Evolutionary conservation across 768 basidiomycete species (phyloP), one percentile per base, ranked within the genome.

Genomic region (Lactarius deliciosus): DNA sequence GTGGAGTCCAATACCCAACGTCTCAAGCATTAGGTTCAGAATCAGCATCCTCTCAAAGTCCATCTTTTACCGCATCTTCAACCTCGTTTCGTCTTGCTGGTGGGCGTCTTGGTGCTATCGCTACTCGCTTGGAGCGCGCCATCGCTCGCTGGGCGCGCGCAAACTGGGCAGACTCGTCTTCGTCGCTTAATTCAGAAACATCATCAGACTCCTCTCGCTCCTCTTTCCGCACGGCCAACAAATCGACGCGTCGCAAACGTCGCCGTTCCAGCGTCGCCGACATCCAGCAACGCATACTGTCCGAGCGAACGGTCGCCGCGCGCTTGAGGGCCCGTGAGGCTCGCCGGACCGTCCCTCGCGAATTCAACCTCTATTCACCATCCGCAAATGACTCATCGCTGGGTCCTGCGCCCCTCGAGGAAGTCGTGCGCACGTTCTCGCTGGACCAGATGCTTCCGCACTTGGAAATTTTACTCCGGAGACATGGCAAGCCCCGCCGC

Each of bases 71-170:
- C 18, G 76, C 78, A 1, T 78, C 81, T 13, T 78, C 81, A 15
- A 73, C 77, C 7, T 77, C 78, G 15, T 79, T 53, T 57, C 57
- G 61, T 34, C 58, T 74, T 7, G 72, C 74, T 40, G 75, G 76
- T 16, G 74, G 76, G 20, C 75, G 75, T 15, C 68, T 77, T 15
- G 78, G 77, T 8, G 75, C 76, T 3, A 74, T 78, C 20, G 75
- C 88, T 22, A 81, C 86, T 1, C 82, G 88, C 43, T 81, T 91
- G 11, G 90, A 92, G 69, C 80, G 82, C 58, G 89, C 89, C 8
- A 89, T 91, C 65, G 77, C 86, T 43, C 83, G 86, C 66, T 92
- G 90, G 90, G 88, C 89, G 25, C 79, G 85, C 68, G 80, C 81
- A 50, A 81, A 80, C 72, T 77, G 78, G 62, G 66, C 58, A 9